A percentile compares a stretch with the other conserved stretches of the same genome.
Conservation (phyloP, 305 asterid species). For the Fraxinus baroniana region DNA sequence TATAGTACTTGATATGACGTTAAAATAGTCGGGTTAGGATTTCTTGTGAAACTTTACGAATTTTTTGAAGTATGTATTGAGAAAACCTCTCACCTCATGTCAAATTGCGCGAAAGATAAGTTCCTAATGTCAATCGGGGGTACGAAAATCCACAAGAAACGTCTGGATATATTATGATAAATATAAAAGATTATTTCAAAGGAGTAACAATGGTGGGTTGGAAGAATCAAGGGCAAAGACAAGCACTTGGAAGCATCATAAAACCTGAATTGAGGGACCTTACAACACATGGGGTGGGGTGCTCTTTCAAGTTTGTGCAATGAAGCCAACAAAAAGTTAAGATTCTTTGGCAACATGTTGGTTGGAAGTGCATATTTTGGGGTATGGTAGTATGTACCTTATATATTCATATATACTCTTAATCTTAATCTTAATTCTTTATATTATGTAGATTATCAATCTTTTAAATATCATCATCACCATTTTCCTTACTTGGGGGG, state of each 20-base stretch:
- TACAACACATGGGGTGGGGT: constrained; percentile 19
- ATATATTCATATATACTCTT: neutral
- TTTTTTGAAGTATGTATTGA: neutral
- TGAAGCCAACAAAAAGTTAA: constrained; percentile 1
- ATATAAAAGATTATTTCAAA: neutral
- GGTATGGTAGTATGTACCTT: constrained; percentile 22
- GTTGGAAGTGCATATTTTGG: constrained; percentile 64
- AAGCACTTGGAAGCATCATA: neutral
- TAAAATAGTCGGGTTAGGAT: neutral
- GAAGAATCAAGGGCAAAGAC: constrained; percentile 1
- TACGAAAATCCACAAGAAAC: neutral
- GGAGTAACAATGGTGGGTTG: constrained; percentile 1
- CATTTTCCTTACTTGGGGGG: neutral
- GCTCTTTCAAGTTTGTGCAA: neutral
- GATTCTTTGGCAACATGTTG: constrained; percentile 26
- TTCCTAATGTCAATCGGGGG: neutral
- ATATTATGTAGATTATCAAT: neutral
- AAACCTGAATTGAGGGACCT: constrained; percentile 1
- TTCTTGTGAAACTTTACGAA: neutral
- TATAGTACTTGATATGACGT: neutral
- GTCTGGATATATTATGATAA: neutral
- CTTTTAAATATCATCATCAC: neutral
- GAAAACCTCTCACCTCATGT: neutral
- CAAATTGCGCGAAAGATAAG: neutral
- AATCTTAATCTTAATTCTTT: neutral